Conservation (phyloP, 805 yeast species). For the Wickerhamiella spandovensis region DNA sequence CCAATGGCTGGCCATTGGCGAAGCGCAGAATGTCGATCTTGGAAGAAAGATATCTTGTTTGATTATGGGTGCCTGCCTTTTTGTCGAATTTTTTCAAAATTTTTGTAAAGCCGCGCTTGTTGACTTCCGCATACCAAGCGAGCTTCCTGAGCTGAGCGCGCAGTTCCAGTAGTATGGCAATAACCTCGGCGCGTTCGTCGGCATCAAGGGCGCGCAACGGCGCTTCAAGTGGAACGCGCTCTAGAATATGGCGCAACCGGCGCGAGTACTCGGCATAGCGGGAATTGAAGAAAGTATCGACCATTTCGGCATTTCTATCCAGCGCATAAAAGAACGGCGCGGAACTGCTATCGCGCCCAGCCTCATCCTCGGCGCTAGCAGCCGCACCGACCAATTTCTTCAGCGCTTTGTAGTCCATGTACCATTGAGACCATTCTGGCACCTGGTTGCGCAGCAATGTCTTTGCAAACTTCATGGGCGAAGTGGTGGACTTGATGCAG, state of each 20-base stretch:
- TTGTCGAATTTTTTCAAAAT: slow-evolving; percentile 84
- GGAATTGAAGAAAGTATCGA: slow-evolving; percentile 62
- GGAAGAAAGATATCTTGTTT: slow-evolving; percentile 44
- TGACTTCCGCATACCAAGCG: slow-evolving; percentile 89
- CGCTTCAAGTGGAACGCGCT: slow-evolving; percentile 10
- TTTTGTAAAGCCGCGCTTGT: slow-evolving; percentile 78
- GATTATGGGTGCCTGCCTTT: slow-evolving; percentile 50
- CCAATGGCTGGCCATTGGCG: slow-evolving; percentile 54
- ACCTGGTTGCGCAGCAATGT: slow-evolving; percentile 67
- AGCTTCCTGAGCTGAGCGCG: slow-evolving; percentile 65
- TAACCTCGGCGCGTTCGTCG: slow-evolving; percentile 50
- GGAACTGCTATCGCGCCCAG: neutral
- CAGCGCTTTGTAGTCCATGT: slow-evolving; percentile 73
- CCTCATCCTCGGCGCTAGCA: slow-evolving; percentile 25
- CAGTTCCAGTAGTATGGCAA: slow-evolving; percentile 59
- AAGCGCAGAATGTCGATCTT: slow-evolving; percentile 65
- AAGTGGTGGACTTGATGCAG: neutral
- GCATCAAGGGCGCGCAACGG: slow-evolving; percentile 25
- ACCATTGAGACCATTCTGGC: slow-evolving; percentile 80
- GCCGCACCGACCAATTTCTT: slow-evolving; percentile 68
- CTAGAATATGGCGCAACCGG: slow-evolving; percentile 36
- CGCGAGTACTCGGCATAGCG: slow-evolving; percentile 65
- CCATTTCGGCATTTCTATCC: slow-evolving; percentile 70
- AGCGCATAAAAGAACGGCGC: slow-evolving; percentile 53
- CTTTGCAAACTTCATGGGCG: slow-evolving; percentile 19